Evolutionary conservation across 768 basidiomycete species (phyloP).

Genomic region (Dendrothele bispora): DNA sequence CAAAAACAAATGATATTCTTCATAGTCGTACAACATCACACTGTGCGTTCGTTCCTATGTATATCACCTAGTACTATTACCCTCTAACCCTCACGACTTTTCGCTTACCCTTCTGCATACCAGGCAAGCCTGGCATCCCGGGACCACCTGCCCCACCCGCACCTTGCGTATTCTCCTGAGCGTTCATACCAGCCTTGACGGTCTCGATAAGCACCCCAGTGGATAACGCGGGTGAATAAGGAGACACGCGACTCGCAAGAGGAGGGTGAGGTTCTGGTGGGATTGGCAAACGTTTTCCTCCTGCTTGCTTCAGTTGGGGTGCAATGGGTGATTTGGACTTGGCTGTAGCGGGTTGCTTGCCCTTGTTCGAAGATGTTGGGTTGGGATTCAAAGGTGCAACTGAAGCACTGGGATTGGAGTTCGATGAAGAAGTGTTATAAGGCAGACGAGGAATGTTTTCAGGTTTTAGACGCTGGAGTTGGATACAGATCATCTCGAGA

Average conservation of each 20-base stretch:
- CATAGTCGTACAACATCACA: no score
- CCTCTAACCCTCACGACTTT: slow-evolving; percentile 78
- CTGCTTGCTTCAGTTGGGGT: slow-evolving; percentile 21
- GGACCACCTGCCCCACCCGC: slow-evolving; percentile 35
- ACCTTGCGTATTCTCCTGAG: slow-evolving; percentile 48
- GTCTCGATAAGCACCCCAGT: slow-evolving; percentile 80
- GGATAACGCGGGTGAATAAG: slow-evolving; percentile 77
- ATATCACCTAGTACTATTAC: no score
- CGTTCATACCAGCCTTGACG: slow-evolving; percentile 83
- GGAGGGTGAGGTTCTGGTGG: slow-evolving; percentile 79
- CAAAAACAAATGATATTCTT: no score
- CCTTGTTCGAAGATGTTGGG: slow-evolving; percentile 37
- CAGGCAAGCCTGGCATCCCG: slow-evolving; percentile 27
- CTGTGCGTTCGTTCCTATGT: no score
- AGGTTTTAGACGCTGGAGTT: slow-evolving; percentile 73
- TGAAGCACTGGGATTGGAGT: slow-evolving; percentile 25
- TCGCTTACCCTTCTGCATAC: slow-evolving; percentile 69
- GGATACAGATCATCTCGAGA: slow-evolving; percentile 69
- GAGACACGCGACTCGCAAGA: slow-evolving; percentile 71
- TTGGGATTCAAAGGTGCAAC: slow-evolving; percentile 29
- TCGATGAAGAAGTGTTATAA: slow-evolving; percentile 41
- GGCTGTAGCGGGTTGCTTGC: slow-evolving; percentile 51
- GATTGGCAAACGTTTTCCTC: slow-evolving; percentile 55
- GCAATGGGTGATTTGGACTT: slow-evolving; percentile 36
- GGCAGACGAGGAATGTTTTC: slow-evolving; percentile 69